These are phyloP conservation scores for Hippophae rhamnoides DNA, from an alignment of 306 rosid genomes.

Conservation along the genomic window DNA sequence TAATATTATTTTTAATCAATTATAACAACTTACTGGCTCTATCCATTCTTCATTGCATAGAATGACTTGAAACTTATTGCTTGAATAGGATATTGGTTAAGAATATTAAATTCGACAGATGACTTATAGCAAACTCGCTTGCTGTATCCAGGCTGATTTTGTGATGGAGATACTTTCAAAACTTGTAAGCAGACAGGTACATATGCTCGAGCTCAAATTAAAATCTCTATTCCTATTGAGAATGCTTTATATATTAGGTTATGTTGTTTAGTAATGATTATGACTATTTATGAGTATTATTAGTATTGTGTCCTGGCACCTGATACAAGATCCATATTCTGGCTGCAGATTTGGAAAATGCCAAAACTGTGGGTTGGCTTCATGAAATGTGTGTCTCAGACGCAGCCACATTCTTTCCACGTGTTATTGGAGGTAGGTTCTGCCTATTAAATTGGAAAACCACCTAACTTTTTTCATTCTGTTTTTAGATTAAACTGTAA, in stretches of 20 bases:
- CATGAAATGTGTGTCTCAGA: slow-evolving; percentile 91
- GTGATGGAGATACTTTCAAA: slow-evolving; percentile 96
- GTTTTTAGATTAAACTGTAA: too few relatives aligned
- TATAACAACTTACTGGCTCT: too few relatives aligned
- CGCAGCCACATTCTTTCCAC: slow-evolving; percentile 89
- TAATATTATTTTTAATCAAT: too few relatives aligned
- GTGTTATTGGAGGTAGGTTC: slow-evolving; percentile 71
- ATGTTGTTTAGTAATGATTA: not conserved
- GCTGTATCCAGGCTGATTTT: slow-evolving; percentile 74
- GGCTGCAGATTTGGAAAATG: slow-evolving; percentile 86
- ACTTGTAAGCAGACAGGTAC: slow-evolving; percentile 85
- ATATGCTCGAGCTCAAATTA: not conserved
- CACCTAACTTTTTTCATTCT: not conserved
- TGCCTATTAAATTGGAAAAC: slow-evolving; percentile 6
- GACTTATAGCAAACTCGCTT: slow-evolving; percentile 1
- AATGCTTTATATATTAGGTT: slow-evolving; percentile 1
- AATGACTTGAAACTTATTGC: too few relatives aligned
- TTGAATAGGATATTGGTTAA: too few relatives aligned
- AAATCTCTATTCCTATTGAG: slow-evolving; percentile 1
- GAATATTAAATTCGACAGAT: too few relatives aligned
- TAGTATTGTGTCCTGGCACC: not conserved
- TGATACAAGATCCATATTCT: slow-evolving; percentile 20
- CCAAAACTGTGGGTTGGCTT: slow-evolving; percentile 98
- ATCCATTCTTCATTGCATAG: too few relatives aligned
- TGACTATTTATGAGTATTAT: not conserved